Base-by-base conservation (phyloP, 1,139 yeast species). In the Cylindricascospora bacillispora region DNA sequence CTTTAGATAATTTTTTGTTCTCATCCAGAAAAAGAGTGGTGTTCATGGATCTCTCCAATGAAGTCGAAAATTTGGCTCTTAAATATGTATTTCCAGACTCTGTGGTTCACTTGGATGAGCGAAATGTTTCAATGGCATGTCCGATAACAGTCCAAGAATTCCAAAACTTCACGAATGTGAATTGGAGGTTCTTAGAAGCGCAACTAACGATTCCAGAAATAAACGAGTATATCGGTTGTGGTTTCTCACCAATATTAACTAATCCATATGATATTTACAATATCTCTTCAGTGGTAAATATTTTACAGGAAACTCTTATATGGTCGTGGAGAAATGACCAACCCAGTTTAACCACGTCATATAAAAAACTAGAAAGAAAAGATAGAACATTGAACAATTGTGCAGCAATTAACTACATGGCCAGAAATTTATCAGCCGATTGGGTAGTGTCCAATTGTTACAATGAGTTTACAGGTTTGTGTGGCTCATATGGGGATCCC, bases 321-420 rank as follows among this genome's bases (percentile, higher is more conserved):
- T 83, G 94, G 94, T 65, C 82, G 4, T 81, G 93, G 93, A 66
- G 63, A 2, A 56, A 62, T 1, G 60, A 62, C 5, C 70, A 76
- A 42, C 89, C 86, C 4, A 25, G 38, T 13, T 29, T 38, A 7
- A 33, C 44, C 4, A 32, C 38, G 22, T 36, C 46, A 1, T 39
- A 34, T 4, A 39, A 47, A 1, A 37, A 37, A 22, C 28, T 41
- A 6, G 10, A 32, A 4, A 36, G 38, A 14, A 36, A 36, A 3
- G 37, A 41, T 6, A 44, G 61, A 37, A 49, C 56, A 6, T 78
- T 79, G 0, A 62, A 52, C 38, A 65, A 68, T 41, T 86, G 95
- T 53, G 93, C 81, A 0, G 60, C 65, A 7, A 31, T 53, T 14
- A 35, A 35, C 15, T 52, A 41, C 22, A 27, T 28, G 1, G 27